phyloP scores from a whole-genome alignment of 768 basidiomycete species.

The Amanita pallidorosea region DNA sequence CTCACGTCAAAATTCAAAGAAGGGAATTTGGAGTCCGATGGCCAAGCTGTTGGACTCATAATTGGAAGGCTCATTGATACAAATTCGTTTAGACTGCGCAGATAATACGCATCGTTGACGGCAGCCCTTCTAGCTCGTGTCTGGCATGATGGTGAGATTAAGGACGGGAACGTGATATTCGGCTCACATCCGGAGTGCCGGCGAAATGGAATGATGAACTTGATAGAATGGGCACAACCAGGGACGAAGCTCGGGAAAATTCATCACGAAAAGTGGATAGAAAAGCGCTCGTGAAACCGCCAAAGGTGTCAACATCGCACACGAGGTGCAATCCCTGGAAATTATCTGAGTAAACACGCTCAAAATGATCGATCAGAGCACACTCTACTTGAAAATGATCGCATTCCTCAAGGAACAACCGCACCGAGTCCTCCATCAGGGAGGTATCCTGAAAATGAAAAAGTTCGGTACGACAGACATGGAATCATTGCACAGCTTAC shows the following conservation, averaged over 20 bases:
- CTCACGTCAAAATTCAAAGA: slow-evolving; percentile 15
- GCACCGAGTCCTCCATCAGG: slow-evolving; percentile 59
- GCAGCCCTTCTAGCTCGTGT: slow-evolving; percentile 26
- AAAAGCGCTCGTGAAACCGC: slow-evolving; percentile 51
- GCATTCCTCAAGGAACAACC: slow-evolving; percentile 65
- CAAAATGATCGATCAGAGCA: neutral
- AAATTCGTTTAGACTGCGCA: slow-evolving; percentile 38
- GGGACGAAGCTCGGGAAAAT: slow-evolving; percentile 45
- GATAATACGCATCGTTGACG: slow-evolving; percentile 54
- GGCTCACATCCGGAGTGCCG: slow-evolving; percentile 31
- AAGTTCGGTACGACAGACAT: neutral
- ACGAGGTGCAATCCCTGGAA: slow-evolving; percentile 60
- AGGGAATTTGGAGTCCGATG: slow-evolving; percentile 17
- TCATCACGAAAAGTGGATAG: slow-evolving; percentile 59
- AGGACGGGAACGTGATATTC: slow-evolving; percentile 3
- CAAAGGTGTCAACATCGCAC: slow-evolving; percentile 52
- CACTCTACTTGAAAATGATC: slow-evolving; percentile 54
- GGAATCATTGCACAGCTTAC: slow-evolving; percentile 21
- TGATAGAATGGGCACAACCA: slow-evolving; percentile 52
- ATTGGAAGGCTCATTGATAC: slow-evolving; percentile 43
- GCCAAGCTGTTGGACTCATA: slow-evolving; percentile 33
- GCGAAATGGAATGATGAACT: slow-evolving; percentile 20
- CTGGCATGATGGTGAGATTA: slow-evolving; percentile 16
- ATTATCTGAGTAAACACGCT: neutral
- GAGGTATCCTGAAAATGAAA: slow-evolving; percentile 35